Percentiles rank a stretch among this genome's conserved stretches.
Conservation (phyloP, 192 early-diverging fungal genomes). For the Linnemannia elongata region DNA sequence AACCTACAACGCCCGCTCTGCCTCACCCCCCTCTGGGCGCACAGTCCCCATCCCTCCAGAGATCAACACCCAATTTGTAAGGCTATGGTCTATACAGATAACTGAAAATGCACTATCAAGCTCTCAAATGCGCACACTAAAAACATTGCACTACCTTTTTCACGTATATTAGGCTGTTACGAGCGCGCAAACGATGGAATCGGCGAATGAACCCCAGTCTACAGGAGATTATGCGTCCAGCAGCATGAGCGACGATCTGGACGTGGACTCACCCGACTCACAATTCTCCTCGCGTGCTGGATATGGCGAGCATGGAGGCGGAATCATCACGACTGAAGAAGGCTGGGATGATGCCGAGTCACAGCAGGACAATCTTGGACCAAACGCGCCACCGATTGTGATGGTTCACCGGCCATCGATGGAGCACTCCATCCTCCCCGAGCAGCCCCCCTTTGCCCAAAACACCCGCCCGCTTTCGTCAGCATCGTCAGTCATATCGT, state of each 20-base stretch:
- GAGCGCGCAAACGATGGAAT: background rate
- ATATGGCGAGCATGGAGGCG: background rate
- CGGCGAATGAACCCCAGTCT: background rate
- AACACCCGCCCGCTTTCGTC: constrained; percentile 15
- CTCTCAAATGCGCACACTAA: background rate
- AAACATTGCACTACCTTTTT: background rate
- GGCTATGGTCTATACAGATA: background rate
- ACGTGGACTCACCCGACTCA: constrained; percentile 19
- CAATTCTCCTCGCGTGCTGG: background rate
- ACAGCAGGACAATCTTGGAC: background rate
- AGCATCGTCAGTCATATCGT: constrained; percentile 23
- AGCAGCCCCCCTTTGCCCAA: constrained; percentile 33
- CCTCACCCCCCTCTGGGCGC: background rate
- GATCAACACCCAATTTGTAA: background rate
- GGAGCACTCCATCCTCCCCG: constrained; percentile 35
- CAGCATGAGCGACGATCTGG: constrained; percentile 15
- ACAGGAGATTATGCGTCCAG: background rate
- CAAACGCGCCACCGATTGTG: constrained; percentile 15
- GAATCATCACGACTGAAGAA: constrained; percentile 27
- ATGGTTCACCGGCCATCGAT: constrained; percentile 37
- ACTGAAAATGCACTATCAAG: background rate
- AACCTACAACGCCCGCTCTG: background rate
- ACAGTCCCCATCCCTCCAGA: background rate
- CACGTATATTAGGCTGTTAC: background rate
- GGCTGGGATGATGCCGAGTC: constrained; percentile 26